Percentiles rank a stretch among this genome's conserved stretches.
Conservation (phyloP, 2,329 filamentous ascomycete species). For the Cercospora citrullina region DNA sequence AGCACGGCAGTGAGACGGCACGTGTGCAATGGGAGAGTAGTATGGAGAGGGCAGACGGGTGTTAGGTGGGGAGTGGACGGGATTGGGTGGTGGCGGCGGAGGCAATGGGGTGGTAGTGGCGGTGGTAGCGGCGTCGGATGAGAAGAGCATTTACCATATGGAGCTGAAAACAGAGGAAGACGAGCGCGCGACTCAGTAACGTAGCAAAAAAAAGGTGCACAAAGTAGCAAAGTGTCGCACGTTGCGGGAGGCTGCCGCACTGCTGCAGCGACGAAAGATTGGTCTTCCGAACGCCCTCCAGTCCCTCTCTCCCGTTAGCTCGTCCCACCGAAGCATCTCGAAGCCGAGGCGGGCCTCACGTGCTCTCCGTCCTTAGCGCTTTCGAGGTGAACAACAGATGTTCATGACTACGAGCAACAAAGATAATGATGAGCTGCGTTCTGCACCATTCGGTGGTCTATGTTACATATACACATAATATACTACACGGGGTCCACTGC, state of each 20-base stretch:
- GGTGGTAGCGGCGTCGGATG: neutral
- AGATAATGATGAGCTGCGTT: neutral
- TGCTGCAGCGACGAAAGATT: neutral
- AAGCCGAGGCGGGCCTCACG: neutral
- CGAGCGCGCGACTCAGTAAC: neutral
- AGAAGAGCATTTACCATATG: constrained; percentile 7
- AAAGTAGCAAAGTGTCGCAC: neutral
- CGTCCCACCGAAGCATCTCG: neutral
- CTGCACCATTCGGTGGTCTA: neutral
- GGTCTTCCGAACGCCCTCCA: neutral
- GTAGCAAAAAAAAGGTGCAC: neutral
- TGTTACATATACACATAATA: constrained; percentile 1
- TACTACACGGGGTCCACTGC: neutral
- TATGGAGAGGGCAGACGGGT: neutral
- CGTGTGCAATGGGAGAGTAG: neutral
- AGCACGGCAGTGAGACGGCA: constrained; percentile 1
- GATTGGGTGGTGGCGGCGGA: neutral
- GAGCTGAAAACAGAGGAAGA: neutral
- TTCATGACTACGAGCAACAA: neutral
- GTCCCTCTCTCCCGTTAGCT: neutral
- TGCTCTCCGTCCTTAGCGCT: neutral
- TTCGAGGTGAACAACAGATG: neutral
- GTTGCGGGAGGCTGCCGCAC: constrained; percentile 1
- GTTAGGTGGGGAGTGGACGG: neutral
- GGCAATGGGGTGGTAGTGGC: neutral